Evolutionary conservation across 2,329 filamentous ascomycete species (phyloP).

Genomic region (Ceratocystis huliohia): DNA sequence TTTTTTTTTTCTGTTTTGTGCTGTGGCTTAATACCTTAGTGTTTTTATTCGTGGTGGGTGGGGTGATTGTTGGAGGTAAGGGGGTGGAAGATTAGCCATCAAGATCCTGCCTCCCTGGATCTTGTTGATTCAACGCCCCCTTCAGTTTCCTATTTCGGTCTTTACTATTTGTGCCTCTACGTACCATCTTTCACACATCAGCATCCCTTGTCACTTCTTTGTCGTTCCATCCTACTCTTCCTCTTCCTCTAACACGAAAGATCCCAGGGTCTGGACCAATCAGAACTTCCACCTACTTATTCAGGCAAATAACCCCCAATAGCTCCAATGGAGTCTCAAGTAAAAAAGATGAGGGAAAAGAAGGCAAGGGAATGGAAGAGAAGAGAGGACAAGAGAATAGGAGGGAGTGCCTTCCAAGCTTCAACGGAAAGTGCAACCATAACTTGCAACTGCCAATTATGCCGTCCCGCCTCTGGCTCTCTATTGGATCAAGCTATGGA

Average conservation of each 20-base stretch:
- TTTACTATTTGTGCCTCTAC: background rate
- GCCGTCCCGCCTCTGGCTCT: background rate
- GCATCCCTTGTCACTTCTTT: background rate
- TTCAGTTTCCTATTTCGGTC: conserved; percentile 2
- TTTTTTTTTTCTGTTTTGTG: too few species aligned
- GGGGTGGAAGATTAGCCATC: too few species aligned
- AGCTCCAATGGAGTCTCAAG: too few species aligned
- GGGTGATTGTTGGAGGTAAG: too few species aligned
- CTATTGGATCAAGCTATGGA: background rate
- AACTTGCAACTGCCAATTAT: background rate
- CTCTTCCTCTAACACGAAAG: conserved; percentile 5
- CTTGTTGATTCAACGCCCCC: background rate
- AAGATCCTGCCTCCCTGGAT: background rate
- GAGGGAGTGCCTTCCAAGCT: background rate
- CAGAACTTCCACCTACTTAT: background rate
- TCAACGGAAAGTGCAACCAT: background rate
- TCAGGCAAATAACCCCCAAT: background rate
- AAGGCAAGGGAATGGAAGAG: background rate
- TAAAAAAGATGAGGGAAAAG: background rate
- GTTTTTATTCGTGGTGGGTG: too few species aligned
- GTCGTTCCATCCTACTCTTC: conserved; percentile 4
- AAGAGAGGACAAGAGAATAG: background rate
- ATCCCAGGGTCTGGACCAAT: background rate
- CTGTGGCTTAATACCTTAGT: too few species aligned
- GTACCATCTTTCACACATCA: background rate